Evolutionary conservation across 2,329 filamentous ascomycete genomes (phyloP).

Genomic region (Polytolypa hystricis): DNA sequence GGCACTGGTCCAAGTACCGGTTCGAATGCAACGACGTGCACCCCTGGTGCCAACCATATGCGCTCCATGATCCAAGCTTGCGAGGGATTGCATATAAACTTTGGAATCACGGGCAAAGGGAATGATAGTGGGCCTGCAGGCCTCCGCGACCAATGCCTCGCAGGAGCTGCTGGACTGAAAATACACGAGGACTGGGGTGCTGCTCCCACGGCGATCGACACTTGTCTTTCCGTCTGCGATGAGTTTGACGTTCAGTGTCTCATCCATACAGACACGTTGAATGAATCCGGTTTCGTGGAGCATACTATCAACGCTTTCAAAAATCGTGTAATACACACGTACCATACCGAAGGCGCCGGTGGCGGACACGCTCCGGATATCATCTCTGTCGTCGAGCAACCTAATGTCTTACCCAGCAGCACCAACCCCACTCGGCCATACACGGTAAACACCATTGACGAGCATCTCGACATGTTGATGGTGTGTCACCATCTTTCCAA

Average conservation of each 20-base stretch:
- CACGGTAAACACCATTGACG: slow-evolving; percentile 84
- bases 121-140: slow-evolving; percentile 65
- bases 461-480: slow-evolving; percentile 98
- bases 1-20: slow-evolving; percentile 89
- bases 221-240: slow-evolving; percentile 75
- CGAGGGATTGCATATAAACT: slow-evolving; percentile 71
- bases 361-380: slow-evolving; percentile 94
- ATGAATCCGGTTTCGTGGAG: slow-evolving; percentile 95
- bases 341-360: slow-evolving; percentile 91
- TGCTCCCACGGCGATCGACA: slow-evolving; percentile 83
- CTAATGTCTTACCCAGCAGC: slow-evolving; percentile 78
- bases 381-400: slow-evolving; percentile 80
- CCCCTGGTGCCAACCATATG: slow-evolving; percentile 72
- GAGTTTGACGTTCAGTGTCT: slow-evolving; percentile 86
- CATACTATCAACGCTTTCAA: slow-evolving; percentile 79
- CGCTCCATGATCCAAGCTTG: slow-evolving; percentile 81
- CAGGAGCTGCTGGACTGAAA: slow-evolving; percentile 83
- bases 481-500: slow-evolving; percentile 89
- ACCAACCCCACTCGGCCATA: slow-evolving; percentile 90
- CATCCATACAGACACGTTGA: slow-evolving; percentile 92
- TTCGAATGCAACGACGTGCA: slow-evolving; percentile 87
- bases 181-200: slow-evolving; percentile 94
- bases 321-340: slow-evolving; percentile 82
- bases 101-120: slow-evolving; percentile 87
- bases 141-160: slow-evolving; percentile 67